A percentile compares a stretch with the other conserved stretches of the same genome.
Conservation (phyloP, 495 filamentous ascomycete genomes). For the Penicillium egyptiacum region DNA sequence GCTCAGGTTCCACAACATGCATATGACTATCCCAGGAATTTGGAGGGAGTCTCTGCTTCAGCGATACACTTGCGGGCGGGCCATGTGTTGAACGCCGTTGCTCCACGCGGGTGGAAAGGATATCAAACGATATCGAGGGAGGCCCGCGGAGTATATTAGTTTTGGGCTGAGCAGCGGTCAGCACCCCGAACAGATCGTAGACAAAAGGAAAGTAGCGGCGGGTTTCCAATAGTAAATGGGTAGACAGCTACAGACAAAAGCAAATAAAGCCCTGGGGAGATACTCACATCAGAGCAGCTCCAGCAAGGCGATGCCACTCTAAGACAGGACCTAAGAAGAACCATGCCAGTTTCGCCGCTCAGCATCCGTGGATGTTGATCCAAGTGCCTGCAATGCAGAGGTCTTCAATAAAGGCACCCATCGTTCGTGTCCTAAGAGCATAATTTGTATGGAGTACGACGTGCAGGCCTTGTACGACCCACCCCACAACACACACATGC, state of each 20-base stretch:
- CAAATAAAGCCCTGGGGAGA: slow-evolving; percentile 5
- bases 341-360: slow-evolving; percentile 23
- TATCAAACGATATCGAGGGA: slow-evolving; percentile 20
- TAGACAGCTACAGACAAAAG: neutral
- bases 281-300: slow-evolving; percentile 23
- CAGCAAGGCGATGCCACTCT: slow-evolving; percentile 14
- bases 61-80: slow-evolving; percentile 8
- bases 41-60: slow-evolving; percentile 35
- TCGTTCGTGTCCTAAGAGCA: slow-evolving; percentile 14
- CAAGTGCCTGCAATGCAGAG: slow-evolving; percentile 12
- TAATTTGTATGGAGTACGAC: neutral
- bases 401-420: slow-evolving; percentile 14
- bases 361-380: slow-evolving; percentile 19
- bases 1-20: slow-evolving; percentile 50
- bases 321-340: slow-evolving; percentile 13
- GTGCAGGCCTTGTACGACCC: slow-evolving; percentile 1
- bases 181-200: slow-evolving; percentile 16
- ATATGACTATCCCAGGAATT: slow-evolving; percentile 54
- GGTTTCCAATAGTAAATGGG: slow-evolving; percentile 1
- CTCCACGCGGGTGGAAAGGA: slow-evolving; percentile 9
- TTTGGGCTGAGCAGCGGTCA: slow-evolving; percentile 25
- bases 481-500: neutral
- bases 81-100: slow-evolving; percentile 18
- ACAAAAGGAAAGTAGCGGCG: neutral
- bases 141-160: slow-evolving; percentile 11